Evolutionary conservation across 345 rosid species (phyloP), one percentile per base, ranked within the genome.

Genomic region (Eutrema yunnanense): DNA sequence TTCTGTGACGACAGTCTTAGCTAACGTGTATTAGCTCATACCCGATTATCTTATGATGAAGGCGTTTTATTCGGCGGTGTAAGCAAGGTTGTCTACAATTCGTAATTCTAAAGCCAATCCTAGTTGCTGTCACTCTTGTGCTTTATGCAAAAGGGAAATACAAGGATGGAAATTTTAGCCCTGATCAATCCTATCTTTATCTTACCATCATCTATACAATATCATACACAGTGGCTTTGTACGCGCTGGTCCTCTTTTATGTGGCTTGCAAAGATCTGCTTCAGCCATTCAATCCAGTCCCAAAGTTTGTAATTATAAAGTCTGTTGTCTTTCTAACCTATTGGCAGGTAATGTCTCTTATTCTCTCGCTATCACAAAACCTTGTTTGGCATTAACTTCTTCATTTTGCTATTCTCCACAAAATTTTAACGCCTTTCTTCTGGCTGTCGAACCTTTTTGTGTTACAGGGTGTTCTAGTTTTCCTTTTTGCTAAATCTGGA

Each of bases 51-150:
- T 73, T 53, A 49, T 65, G 14, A 50, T 75, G 64, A 77, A 96
- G 99, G 84, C 92, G 97, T 53, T 96, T 96, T 78, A 96, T 92
- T 54, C 87, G 98, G 67, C 88, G 94, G 67, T 92, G 99, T 82
- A 96, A 96, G 84, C 99, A 96, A 81, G 99, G 99, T 37, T 92
- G 99, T 78, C 70, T 96, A 76, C 99, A 96, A 64, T 96, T 96
- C 88, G 98, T 96, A 72, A 90, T 96, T 75, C 81, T 92, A 70
- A 96, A 96, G 87, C 99, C 98, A 43, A 77, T 92, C 77, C 82
- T 96, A 76, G 98, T 86, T 72, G 96, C 86, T 68, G 89, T 86
- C 68, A 96, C 98, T 6, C 88, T 96, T 58, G 72, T 96, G 68
- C 92, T 92, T 62, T 96, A 88, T 77, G 99, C 97, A 19, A 88